These are phyloP conservation scores for Colletotrichum trifolii DNA, from an alignment of 2,329 filamentous ascomycete species.

Conservation along the genomic window DNA sequence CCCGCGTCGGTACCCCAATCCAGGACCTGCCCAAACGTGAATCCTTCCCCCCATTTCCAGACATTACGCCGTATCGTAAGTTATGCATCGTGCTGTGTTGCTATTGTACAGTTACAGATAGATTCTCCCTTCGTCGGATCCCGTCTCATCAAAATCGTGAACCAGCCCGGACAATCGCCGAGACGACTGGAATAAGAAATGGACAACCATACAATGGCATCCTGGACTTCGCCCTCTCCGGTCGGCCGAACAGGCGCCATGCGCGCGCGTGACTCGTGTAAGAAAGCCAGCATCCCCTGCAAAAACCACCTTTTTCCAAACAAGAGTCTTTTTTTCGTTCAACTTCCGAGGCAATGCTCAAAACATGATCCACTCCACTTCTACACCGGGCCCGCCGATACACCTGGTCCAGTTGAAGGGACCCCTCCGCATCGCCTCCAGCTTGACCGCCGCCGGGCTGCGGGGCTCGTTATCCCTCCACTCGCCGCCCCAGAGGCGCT, in stretches of 20 bases:
- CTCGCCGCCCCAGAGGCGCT: conserved; percentile 81
- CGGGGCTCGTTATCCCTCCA: conserved; percentile 50
- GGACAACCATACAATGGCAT: no score
- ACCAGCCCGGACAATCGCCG: conserved; percentile 26
- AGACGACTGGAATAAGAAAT: conserved; percentile 9
- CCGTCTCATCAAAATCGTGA: conserved; percentile 31
- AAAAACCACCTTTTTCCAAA: neutral
- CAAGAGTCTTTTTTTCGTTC: conserved; percentile 1
- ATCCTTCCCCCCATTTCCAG: conserved; percentile 1
- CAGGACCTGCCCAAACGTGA: neutral
- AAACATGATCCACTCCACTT: conserved; percentile 76
- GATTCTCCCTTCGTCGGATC: neutral
- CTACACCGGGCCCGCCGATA: conserved; percentile 65
- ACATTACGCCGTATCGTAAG: conserved; percentile 24
- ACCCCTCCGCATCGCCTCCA: conserved; percentile 54
- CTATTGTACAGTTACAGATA: conserved; percentile 36
- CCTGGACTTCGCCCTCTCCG: conserved; percentile 15
- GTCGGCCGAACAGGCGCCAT: neutral
- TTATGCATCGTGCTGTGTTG: conserved; percentile 28
- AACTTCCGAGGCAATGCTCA: conserved; percentile 46
- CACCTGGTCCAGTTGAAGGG: conserved; percentile 69
- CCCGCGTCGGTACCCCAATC: conserved; percentile 1
- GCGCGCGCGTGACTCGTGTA: conserved; percentile 32
- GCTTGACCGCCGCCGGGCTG: conserved; percentile 46
- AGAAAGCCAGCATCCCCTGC: neutral